A percentile compares a stretch with the other conserved stretches of the same genome.
phyloP scores from a whole-genome alignment of 176 grass and related monocot species.

The Oryza rufipogon region DNA sequence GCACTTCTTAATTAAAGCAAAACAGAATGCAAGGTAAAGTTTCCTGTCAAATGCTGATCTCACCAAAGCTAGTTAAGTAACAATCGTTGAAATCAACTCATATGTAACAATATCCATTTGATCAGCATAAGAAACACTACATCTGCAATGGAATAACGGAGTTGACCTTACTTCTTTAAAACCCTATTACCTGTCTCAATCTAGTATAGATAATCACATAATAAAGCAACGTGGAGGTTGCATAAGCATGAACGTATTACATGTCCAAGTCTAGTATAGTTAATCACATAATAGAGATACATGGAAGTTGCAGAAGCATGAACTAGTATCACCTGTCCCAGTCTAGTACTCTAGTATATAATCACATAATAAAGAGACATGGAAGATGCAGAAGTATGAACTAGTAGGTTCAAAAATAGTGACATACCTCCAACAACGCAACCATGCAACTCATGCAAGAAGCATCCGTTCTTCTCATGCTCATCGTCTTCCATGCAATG shows the following conservation, averaged over 20 bases:
- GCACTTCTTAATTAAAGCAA: neutral
- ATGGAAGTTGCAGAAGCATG: too few species aligned
- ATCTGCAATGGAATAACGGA: neutral
- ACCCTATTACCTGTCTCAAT: neutral
- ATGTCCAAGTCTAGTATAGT: too few species aligned
- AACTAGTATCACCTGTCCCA: neutral
- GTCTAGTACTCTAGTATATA: neutral
- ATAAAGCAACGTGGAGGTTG: too few species aligned
- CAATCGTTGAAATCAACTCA: neutral
- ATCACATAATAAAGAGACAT: neutral
- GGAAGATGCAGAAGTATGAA: neutral
- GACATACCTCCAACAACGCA: neutral
- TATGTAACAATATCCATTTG: neutral
- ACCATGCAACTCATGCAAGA: slow-evolving; percentile 40
- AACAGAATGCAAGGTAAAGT: neutral
- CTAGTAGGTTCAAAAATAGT: neutral
- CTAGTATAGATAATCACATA: neutral
- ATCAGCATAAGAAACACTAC: neutral
- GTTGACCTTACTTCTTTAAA: neutral
- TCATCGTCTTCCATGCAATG: slow-evolving; percentile 2
- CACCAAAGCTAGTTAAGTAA: neutral
- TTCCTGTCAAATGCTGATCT: neutral
- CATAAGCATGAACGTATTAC: too few species aligned
- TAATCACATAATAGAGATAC: neutral
- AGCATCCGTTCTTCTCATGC: neutral